These are phyloP conservation scores for Neopestalotiopsis clavispora DNA, from an alignment of 2,329 filamentous ascomycete species.

Conservation along the genomic window DNA sequence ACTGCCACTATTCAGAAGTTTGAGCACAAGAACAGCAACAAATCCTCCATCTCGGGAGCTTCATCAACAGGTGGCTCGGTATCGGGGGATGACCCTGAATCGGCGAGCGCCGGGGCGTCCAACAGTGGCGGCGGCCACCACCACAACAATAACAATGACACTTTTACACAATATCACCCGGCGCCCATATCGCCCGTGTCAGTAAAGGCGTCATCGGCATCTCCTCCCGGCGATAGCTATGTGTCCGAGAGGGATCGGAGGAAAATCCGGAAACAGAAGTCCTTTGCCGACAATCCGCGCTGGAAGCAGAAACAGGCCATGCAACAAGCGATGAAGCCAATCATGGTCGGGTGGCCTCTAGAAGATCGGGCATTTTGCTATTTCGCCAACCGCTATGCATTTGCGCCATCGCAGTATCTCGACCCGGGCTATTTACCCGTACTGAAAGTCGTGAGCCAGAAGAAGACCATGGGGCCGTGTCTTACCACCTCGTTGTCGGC, in stretches of 20 bases:
- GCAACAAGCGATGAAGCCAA: not conserved
- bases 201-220: not conserved
- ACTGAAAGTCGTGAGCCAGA: slow-evolving; percentile 12
- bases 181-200: not conserved
- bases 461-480: slow-evolving; percentile 7
- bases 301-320: not conserved
- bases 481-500: slow-evolving; percentile 13
- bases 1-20: slow-evolving; percentile 16
- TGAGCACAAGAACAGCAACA: not conserved
- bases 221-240: not conserved
- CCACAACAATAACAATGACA: not conserved
- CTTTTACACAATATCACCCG: not conserved
- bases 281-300: not conserved
- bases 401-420: slow-evolving; percentile 13
- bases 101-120: not conserved
- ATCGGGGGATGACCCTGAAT: not conserved
- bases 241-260: not conserved
- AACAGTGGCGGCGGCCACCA: not conserved
- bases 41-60: not conserved
- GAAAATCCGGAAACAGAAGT: slow-evolving; percentile 11
- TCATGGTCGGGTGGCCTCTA: not conserved
- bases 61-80: not conserved
- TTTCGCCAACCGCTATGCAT: slow-evolving; percentile 14
- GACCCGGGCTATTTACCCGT: slow-evolving; percentile 16
- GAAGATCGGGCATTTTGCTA: slow-evolving; percentile 15